Conservation (phyloP, 495 filamentous ascomycete genomes). For the Podospora sp. region DNA sequence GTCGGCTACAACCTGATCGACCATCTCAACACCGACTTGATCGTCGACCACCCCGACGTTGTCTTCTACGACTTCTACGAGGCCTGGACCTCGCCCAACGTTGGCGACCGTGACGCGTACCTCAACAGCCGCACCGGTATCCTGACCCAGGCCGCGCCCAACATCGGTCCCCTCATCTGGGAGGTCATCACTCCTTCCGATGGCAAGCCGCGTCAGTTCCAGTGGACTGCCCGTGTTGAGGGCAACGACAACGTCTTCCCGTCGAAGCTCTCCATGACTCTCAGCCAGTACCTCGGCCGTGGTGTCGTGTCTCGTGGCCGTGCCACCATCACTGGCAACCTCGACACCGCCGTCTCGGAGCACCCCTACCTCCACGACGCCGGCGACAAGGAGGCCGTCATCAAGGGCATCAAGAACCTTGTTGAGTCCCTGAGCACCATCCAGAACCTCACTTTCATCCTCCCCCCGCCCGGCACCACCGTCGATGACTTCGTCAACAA, state of each 20-base stretch:
- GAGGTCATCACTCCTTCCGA: conserved; percentile 60
- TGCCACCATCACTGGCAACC: conserved; percentile 56
- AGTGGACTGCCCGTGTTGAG: conserved; percentile 68
- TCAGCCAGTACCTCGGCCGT: conserved; percentile 67
- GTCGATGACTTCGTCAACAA: conserved; percentile 57
- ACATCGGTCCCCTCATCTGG: conserved; percentile 65
- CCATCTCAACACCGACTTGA: conserved; percentile 70
- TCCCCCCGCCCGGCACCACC: conserved; percentile 56
- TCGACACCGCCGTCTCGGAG: conserved; percentile 56
- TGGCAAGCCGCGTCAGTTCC: conserved; percentile 64
- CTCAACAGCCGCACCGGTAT: conserved; percentile 59
- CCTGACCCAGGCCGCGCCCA: conserved; percentile 69
- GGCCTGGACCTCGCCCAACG: conserved; percentile 53
- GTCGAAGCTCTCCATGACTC: conserved; percentile 54
- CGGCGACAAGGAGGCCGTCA: conserved; percentile 54
- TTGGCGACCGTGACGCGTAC: conserved; percentile 40
- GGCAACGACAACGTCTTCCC: conserved; percentile 44
- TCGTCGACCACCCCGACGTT: conserved; percentile 63
- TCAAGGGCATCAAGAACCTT: conserved; percentile 62
- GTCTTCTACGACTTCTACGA: conserved; percentile 68
- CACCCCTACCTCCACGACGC: conserved; percentile 56
- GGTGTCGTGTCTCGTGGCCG: conserved; percentile 63
- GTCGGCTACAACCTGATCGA: conserved; percentile 76
- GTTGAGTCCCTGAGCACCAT: conserved; percentile 56
- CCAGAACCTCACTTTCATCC: conserved; percentile 55